Evolutionary conservation across 768 basidiomycete species (phyloP), one percentile per base, ranked within the genome.

Genomic region (Pleurotus salmoneostramineus): DNA sequence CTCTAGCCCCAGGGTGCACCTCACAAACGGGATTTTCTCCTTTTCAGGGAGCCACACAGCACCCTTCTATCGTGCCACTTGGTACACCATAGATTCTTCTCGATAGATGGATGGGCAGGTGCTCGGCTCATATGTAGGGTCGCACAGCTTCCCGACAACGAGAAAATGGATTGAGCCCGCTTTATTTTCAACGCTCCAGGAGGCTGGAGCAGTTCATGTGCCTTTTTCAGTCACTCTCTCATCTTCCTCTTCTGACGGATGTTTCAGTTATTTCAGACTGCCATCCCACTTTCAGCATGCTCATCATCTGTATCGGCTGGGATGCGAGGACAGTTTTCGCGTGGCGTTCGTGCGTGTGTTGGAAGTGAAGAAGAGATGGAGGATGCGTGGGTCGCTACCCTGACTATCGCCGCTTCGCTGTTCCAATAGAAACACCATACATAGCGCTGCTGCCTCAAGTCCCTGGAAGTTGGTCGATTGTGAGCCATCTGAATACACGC

Each of bases 1-100:
- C 92, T 3, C 77, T 94, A n/a, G 84, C 84, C 10, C 74, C 93
- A 5, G 78, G 92, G 66, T 93, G 93, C 65, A 91, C 91, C 0
- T 94, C 91, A 2, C 71, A 93, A 17, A 91, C 88, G 3, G 93
- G 93, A 66, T 79, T 91, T 14, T 92, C 93, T 66, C 79, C 93
- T n/a, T 84, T 90, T 63, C 77, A 91, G 3, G 78, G 93, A 21
- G 85, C 91, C 1, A 85, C 93, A 58, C 93, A 92, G 91, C 78
- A 80, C 4, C 85, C 88, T 0, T 76, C 78, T 0, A 65, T 72
- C 5, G 33, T 32, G 45, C 51, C 43, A 32, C 47, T 43, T 27
- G 52, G 46, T 46, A 35, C 50, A 34, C 27, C 50, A 14, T 7
- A 34, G 11, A 21, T n/a, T 8, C 48, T 36, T 37, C 35, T 45